These are phyloP conservation scores for Colletotrichum sp. DNA, from an alignment of 2,329 filamentous ascomycete species.

Conservation along the genomic window DNA sequence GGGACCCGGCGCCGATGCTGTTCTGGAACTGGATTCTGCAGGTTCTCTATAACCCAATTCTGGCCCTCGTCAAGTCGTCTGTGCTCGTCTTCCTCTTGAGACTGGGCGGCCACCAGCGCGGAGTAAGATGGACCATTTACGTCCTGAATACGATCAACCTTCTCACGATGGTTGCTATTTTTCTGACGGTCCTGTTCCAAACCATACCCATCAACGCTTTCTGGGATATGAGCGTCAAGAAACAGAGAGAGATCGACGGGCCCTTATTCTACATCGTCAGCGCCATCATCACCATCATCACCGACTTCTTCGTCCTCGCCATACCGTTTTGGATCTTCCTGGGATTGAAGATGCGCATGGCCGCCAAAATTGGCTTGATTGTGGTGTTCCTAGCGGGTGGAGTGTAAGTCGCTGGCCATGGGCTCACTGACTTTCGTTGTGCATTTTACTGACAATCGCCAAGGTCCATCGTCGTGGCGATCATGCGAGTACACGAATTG, in stretches of 20 bases:
- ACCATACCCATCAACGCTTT: constrained; percentile 39
- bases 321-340: constrained; percentile 47
- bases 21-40: constrained; percentile 26
- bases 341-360: constrained; percentile 40
- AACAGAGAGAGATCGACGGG: background rate
- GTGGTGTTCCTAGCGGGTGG: constrained; percentile 43
- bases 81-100: constrained; percentile 36
- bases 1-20: background rate
- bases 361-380: constrained; percentile 42
- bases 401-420: constrained; percentile 34
- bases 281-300: constrained; percentile 4
- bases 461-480: background rate
- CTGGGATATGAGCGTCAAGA: constrained; percentile 29
- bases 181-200: constrained; percentile 43
- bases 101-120: constrained; percentile 32
- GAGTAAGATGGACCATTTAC: constrained; percentile 28
- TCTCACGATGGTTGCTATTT: constrained; percentile 36
- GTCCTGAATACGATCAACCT: constrained; percentile 39
- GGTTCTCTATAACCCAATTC: constrained; percentile 49
- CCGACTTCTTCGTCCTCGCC: constrained; percentile 16
- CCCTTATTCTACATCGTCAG: background rate
- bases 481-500: background rate
- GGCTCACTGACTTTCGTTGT: background rate
- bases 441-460: constrained; percentile 19
- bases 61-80: constrained; percentile 42